Evolutionary conservation across 352 stramenopile genomes (phyloP).

Genomic region (Globisporangium paroecandrum): DNA sequence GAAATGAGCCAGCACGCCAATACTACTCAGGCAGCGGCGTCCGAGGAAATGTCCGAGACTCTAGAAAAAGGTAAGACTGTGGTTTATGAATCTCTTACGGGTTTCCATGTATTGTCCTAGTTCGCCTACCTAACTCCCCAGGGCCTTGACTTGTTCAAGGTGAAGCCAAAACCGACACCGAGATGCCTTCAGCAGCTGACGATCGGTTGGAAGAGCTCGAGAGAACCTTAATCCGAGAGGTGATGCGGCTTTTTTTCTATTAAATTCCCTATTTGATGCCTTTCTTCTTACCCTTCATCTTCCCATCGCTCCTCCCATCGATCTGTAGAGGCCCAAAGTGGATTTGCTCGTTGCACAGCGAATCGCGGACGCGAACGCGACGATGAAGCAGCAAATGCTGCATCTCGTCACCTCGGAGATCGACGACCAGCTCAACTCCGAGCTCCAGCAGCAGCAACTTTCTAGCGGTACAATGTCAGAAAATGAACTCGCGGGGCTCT

Average conservation of each 20-base stretch:
- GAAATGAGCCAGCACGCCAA: slow-evolving; percentile 34
- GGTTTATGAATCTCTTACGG: neutral
- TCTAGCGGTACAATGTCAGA: slow-evolving; percentile 17
- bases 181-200: neutral
- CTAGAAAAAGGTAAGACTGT: neutral
- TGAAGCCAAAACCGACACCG: neutral
- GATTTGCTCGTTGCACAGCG: slow-evolving; percentile 72
- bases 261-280: neutral
- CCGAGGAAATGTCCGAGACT: slow-evolving; percentile 4
- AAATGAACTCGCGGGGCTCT: slow-evolving; percentile 44
- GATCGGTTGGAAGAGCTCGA: slow-evolving; percentile 46
- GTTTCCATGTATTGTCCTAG: neutral
- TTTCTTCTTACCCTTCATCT: neutral
- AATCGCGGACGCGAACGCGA: slow-evolving; percentile 52
- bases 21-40: neutral
- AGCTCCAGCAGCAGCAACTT: slow-evolving; percentile 1
- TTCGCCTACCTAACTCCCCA: neutral
- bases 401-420: slow-evolving; percentile 43
- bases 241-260: slow-evolving; percentile 15
- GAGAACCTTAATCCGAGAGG: slow-evolving; percentile 60
- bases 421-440: slow-evolving; percentile 18
- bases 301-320: neutral
- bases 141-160: neutral
- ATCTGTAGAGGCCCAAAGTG: slow-evolving; percentile 59
- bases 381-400: slow-evolving; percentile 66